Evolutionary conservation across 352 stramenopile genomes (phyloP).

Genomic region (Pythium dissimile): DNA sequence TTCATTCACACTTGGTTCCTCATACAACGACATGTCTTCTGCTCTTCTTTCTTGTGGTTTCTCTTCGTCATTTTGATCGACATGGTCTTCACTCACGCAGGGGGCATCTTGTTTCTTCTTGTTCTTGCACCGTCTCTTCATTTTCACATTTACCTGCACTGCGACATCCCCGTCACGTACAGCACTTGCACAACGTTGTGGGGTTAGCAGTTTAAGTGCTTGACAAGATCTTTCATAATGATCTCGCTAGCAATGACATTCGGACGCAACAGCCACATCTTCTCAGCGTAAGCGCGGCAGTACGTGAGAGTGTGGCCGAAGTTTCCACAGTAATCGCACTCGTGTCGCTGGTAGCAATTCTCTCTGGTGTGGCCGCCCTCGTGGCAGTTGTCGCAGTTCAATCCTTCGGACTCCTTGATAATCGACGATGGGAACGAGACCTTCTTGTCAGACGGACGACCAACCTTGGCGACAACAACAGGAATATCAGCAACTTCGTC

Average conservation of each 20-base stretch:
- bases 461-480: background rate
- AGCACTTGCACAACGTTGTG: constrained; percentile 5
- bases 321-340: constrained; percentile 8
- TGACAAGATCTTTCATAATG: background rate
- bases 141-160: background rate
- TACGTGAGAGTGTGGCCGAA: constrained; percentile 2
- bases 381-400: background rate
- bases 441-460: too few species aligned
- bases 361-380: background rate
- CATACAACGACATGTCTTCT: background rate
- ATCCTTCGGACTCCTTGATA: background rate
- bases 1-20: constrained; percentile 1
- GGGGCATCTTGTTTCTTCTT: constrained; percentile 4
- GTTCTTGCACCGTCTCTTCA: background rate
- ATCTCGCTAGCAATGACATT: background rate
- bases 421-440: too few species aligned
- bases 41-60: background rate
- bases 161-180: constrained; percentile 14
- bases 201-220: constrained; percentile 19
- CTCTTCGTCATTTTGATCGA: background rate
- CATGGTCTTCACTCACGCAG: background rate
- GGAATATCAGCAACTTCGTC: background rate
- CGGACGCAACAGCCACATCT: background rate
- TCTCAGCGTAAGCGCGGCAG: constrained; percentile 2
- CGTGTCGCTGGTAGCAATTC: background rate